phyloP scores from a whole-genome alignment of 768 basidiomycete species.

The Lentinula lateritia region DNA sequence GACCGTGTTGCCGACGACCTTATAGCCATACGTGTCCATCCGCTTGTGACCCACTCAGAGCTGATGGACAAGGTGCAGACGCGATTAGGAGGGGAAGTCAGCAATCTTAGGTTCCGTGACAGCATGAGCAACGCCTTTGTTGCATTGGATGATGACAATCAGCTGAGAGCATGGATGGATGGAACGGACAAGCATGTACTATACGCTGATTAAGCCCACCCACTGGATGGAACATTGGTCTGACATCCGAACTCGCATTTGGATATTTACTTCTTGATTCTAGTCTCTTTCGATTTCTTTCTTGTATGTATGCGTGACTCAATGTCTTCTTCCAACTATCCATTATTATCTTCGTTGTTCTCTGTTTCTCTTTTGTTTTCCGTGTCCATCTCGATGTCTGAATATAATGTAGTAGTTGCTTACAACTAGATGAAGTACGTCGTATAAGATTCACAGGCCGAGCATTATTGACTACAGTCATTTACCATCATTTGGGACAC shows the following conservation, averaged over 20 bases:
- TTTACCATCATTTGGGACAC: too few species aligned
- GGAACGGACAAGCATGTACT: slow-evolving; percentile 78
- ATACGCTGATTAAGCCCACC: slow-evolving; percentile 57
- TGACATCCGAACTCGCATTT: background rate
- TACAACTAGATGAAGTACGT: background rate
- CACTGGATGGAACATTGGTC: background rate
- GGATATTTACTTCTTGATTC: background rate
- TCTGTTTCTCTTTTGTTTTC: slow-evolving; percentile 5
- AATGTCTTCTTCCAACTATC: background rate
- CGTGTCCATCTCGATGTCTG: background rate
- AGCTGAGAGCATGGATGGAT: slow-evolving; percentile 70
- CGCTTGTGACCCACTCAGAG: slow-evolving; percentile 78
- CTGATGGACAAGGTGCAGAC: slow-evolving; percentile 90
- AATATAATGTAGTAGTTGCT: slow-evolving; percentile 2
- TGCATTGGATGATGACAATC: slow-evolving; percentile 56
- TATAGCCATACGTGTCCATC: slow-evolving; percentile 95
- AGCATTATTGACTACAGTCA: too few species aligned
- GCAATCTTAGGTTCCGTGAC: slow-evolving; percentile 68
- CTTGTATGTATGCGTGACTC: background rate
- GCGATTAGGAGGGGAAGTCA: slow-evolving; percentile 72
- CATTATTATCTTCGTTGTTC: slow-evolving; percentile 8
- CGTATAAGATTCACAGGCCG: too few species aligned
- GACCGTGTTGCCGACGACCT: slow-evolving; percentile 90
- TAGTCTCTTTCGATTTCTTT: background rate
- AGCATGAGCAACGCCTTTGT: slow-evolving; percentile 61